Evolutionary conservation across 1,139 yeast species (phyloP).

Genomic region (Candida labiduridarum): DNA sequence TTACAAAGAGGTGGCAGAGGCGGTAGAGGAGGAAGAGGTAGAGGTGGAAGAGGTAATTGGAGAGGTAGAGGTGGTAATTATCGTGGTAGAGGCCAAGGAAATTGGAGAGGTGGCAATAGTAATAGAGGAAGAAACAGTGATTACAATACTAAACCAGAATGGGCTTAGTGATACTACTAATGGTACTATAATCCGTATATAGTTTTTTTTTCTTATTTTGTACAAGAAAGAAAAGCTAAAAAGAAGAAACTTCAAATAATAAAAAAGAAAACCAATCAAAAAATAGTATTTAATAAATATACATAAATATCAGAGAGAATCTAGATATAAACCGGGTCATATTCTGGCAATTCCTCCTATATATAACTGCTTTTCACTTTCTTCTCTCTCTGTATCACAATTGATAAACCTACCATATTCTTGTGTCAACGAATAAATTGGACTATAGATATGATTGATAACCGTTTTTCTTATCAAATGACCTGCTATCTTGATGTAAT

Average conservation of each 20-base stretch:
- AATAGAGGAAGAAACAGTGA: constrained; percentile 19
- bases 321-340: constrained; percentile 6
- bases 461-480: constrained; percentile 23
- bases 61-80: constrained; percentile 16
- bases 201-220: not conserved
- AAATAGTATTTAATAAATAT: not conserved
- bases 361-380: constrained; percentile 26
- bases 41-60: constrained; percentile 28
- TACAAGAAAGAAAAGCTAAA: not conserved
- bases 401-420: constrained; percentile 26
- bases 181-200: not conserved
- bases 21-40: constrained; percentile 33
- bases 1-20: constrained; percentile 34
- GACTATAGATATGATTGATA: constrained; percentile 32
- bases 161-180: constrained; percentile 29
- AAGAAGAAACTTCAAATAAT: not conserved
- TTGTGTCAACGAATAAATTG: constrained; percentile 30
- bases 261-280: not conserved
- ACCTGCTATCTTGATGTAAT: constrained; percentile 15
- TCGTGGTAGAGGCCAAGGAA: constrained; percentile 18
- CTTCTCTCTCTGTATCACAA: constrained; percentile 26
- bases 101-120: constrained; percentile 12
- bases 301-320: not conserved
- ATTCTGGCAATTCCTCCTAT: constrained; percentile 31
- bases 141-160: constrained; percentile 39